Evolutionary conservation across 306 rosid species (phyloP).

Genomic region (Amphicarpaea edgeworthii): DNA sequence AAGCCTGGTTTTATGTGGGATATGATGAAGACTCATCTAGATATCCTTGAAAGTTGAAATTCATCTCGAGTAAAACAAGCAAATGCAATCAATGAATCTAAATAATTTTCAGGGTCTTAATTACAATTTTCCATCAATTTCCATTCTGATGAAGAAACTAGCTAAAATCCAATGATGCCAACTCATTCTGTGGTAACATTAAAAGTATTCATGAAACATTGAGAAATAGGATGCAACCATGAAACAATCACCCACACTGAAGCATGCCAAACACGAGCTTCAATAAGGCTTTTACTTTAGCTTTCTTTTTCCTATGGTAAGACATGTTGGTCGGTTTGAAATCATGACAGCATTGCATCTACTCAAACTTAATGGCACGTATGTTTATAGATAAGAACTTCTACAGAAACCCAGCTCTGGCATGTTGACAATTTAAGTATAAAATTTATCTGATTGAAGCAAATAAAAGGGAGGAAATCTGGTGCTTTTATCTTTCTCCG

Average conservation of each 20-base stretch:
- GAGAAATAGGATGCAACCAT: constrained; percentile 21
- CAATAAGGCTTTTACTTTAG: constrained; percentile 1
- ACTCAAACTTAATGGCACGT: constrained; percentile 12
- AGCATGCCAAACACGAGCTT: constrained; percentile 21
- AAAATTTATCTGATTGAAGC: constrained; percentile 20
- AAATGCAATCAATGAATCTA: constrained; percentile 5
- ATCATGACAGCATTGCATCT: constrained; percentile 10
- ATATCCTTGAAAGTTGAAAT: constrained; percentile 30
- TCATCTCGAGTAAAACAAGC: constrained; percentile 34
- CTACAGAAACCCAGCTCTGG: constrained; percentile 1
- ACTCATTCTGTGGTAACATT: constrained; percentile 26
- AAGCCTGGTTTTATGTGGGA: constrained; percentile 20
- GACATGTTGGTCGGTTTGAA: not conserved
- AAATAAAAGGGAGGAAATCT: not conserved
- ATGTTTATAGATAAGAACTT: constrained; percentile 18
- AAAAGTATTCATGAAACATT: constrained; percentile 31
- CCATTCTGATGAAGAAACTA: not conserved
- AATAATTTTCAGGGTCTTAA: not conserved
- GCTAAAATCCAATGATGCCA: constrained; percentile 17
- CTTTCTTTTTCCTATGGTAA: not conserved
- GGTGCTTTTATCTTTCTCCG: constrained; percentile 2
- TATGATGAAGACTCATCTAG: constrained; percentile 10
- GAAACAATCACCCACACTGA: constrained; percentile 27
- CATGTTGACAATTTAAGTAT: not conserved
- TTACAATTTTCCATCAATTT: constrained; percentile 14